A percentile compares a stretch with the other conserved stretches of the same genome.
Evolutionary conservation across 208 protist species (phyloP).

Genomic region (Wallacemonas sp.): DNA sequence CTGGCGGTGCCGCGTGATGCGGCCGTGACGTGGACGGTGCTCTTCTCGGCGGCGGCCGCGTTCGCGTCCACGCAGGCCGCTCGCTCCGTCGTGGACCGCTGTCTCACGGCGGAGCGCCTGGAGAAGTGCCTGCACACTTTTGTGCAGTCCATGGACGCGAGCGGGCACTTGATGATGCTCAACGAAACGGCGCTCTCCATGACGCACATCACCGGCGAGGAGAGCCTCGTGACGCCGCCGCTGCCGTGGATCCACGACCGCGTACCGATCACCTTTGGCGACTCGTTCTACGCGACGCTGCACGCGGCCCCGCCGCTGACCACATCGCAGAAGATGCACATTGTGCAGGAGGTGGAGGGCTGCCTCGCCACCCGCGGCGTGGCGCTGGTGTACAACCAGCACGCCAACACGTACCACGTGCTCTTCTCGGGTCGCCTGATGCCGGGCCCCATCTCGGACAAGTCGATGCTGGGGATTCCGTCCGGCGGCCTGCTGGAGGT

Average conservation of each 20-base stretch:
- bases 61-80: constrained; percentile 1
- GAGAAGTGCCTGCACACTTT: constrained; percentile 10
- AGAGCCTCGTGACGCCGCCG: constrained; percentile 33
- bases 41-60: background rate
- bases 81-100: constrained; percentile 6
- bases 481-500: background rate
- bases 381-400: constrained; percentile 41
- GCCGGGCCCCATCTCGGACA: background rate
- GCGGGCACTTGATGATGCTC: constrained; percentile 15
- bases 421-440: constrained; percentile 26
- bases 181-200: constrained; percentile 23
- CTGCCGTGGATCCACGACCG: constrained; percentile 14
- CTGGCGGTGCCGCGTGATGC: background rate
- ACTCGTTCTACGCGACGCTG: constrained; percentile 32
- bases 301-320: constrained; percentile 10
- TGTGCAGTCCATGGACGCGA: constrained; percentile 1
- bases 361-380: constrained; percentile 32
- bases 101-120: constrained; percentile 8
- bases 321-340: constrained; percentile 20
- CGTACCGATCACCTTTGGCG: constrained; percentile 40
- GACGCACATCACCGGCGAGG: constrained; percentile 23
- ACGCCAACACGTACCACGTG: constrained; percentile 31
- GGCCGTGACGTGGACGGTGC: constrained; percentile 1
- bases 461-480: background rate
- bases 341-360: constrained; percentile 33